These are phyloP conservation scores for Melaleuca quinquenervia DNA, from an alignment of 345 rosid genomes.

Conservation along the genomic window DNA sequence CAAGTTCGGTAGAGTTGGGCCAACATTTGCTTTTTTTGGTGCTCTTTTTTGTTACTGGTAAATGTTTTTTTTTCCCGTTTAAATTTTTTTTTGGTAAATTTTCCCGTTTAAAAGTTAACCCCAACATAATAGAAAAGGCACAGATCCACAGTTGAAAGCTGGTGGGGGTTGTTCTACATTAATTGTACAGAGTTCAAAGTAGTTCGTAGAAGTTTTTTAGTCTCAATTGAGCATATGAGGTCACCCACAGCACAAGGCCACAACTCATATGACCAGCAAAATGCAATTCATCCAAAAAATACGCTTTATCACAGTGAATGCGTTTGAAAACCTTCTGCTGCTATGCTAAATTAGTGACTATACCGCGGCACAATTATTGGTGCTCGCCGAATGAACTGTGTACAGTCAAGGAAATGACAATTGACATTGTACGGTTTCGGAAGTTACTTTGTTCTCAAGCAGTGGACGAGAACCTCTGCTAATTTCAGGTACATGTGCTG, in stretches of 20 bases:
- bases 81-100: too few relatives aligned
- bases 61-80: neutral
- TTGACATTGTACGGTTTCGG: neutral
- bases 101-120: neutral
- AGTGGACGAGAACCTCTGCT: conserved; percentile 46
- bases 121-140: neutral
- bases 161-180: neutral
- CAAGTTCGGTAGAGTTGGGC: neutral
- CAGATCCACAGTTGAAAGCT: neutral
- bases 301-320: neutral
- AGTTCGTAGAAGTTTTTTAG: neutral
- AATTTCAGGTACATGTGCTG: conserved; percentile 72
- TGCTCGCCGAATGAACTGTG: neutral
- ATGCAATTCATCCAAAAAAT: neutral
- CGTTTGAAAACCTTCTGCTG: neutral
- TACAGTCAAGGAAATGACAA: neutral
- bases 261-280: neutral
- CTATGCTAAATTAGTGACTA: neutral
- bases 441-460: neutral
- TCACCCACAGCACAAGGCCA: neutral
- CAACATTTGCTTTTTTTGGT: neutral
- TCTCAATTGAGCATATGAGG: neutral
- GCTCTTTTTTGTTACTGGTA: neutral
- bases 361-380: neutral
- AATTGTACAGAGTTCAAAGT: neutral